These are phyloP conservation scores for Adansonia madagascariensis DNA, from an alignment of 441 rosid genomes.

Conservation along the genomic window DNA sequence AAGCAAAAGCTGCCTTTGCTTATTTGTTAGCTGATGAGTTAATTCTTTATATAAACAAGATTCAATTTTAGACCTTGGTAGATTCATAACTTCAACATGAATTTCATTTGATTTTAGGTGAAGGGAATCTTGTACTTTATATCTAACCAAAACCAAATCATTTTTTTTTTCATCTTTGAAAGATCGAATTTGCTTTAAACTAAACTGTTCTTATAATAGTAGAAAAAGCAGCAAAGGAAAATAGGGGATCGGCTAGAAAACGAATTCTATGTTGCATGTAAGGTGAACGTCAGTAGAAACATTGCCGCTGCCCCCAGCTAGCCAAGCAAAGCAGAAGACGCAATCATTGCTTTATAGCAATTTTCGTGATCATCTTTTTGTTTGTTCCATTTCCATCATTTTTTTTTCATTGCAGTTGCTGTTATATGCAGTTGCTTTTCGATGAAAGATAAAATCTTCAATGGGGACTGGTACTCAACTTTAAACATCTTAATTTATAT, in stretches of 20 bases:
- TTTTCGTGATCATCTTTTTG: too few relatives aligned
- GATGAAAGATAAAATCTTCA: slow-evolving; percentile 1
- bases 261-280: neutral
- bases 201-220: neutral
- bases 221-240: neutral
- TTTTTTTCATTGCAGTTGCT: neutral
- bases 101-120: neutral
- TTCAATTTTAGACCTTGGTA: neutral
- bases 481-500: neutral
- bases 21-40: neutral
- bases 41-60: neutral
- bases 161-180: neutral
- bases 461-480: slow-evolving; percentile 9
- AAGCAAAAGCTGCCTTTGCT: neutral
- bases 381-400: too few relatives aligned
- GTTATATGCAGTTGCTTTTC: neutral
- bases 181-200: neutral
- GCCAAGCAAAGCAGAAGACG: too few relatives aligned
- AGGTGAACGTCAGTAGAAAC: neutral
- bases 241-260: neutral
- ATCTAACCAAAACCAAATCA: neutral
- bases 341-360: too few relatives aligned
- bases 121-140: neutral
- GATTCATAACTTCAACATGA: neutral
- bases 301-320: neutral